These are phyloP conservation scores for Nemania diffusa DNA, from an alignment of 2,329 filamentous ascomycete species.

Conservation along the genomic window DNA sequence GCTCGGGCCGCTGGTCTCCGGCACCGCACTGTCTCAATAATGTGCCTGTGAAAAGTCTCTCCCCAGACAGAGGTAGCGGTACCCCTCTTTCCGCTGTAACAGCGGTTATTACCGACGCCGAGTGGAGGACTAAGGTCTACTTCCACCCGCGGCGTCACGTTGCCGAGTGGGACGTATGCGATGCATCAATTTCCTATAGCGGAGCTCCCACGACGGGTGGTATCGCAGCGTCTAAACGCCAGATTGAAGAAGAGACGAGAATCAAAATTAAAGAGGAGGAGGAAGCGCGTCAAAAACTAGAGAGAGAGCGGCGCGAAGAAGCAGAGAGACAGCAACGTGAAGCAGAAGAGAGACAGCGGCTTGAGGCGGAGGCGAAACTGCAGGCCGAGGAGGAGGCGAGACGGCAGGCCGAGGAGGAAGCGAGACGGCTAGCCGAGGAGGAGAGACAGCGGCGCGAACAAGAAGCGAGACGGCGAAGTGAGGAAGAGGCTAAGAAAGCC, in stretches of 20 bases:
- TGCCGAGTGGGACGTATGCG: constrained; percentile 29
- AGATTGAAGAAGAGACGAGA: background rate
- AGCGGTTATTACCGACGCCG: constrained; percentile 19
- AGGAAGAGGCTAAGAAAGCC: constrained; percentile 1
- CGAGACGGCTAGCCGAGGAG: too few relatives aligned
- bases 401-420: background rate
- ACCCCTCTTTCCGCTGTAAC: constrained; percentile 20
- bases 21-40: background rate
- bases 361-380: background rate
- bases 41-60: background rate
- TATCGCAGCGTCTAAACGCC: background rate
- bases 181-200: constrained; percentile 13
- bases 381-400: background rate
- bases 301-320: background rate
- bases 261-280: constrained; percentile 7
- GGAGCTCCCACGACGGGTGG: background rate
- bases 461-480: background rate
- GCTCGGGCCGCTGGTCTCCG: constrained; percentile 10
- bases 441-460: too few relatives aligned
- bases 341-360: background rate
- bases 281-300: background rate
- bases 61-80: background rate
- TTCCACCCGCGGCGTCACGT: constrained; percentile 23
- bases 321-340: too few relatives aligned
- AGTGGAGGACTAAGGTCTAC: constrained; percentile 25